Evolutionary conservation across 371 early-diverging fungal species (phyloP).

Genomic region (Mucor plumbeus): DNA sequence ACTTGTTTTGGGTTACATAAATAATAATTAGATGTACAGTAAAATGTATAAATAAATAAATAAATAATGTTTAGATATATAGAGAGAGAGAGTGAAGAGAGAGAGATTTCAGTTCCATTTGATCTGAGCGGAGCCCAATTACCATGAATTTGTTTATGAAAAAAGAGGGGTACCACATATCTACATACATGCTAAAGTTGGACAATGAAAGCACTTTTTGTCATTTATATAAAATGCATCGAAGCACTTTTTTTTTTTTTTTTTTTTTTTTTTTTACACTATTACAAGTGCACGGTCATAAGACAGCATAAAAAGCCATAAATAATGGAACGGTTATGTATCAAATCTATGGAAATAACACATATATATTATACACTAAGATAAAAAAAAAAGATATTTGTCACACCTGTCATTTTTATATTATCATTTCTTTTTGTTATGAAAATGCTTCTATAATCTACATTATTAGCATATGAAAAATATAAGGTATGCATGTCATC

Average conservation of each 20-base stretch:
- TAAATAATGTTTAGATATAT: not conserved
- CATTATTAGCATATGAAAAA: not conserved
- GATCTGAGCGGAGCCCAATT: not conserved
- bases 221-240: not conserved
- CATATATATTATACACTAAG: not conserved
- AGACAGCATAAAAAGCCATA: slow-evolving; percentile 7
- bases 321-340: slow-evolving; percentile 7
- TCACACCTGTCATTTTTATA: slow-evolving; percentile 18
- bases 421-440: not conserved
- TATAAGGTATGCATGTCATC: not conserved
- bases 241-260: slow-evolving; percentile 22
- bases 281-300: slow-evolving; percentile 13
- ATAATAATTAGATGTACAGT: not conserved
- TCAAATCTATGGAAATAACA: not conserved
- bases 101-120: not conserved
- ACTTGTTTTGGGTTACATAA: slow-evolving; percentile 12
- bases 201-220: slow-evolving; percentile 12
- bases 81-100: not conserved
- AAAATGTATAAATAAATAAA: slow-evolving; percentile 3
- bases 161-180: slow-evolving; percentile 1
- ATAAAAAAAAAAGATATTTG: not conserved
- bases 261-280: not conserved
- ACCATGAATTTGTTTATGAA: not conserved
- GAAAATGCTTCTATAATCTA: not conserved
- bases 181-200: not conserved